Evolutionary conservation across 306 rosid genomes (phyloP).

Genomic region (Bauhinia variegata): DNA sequence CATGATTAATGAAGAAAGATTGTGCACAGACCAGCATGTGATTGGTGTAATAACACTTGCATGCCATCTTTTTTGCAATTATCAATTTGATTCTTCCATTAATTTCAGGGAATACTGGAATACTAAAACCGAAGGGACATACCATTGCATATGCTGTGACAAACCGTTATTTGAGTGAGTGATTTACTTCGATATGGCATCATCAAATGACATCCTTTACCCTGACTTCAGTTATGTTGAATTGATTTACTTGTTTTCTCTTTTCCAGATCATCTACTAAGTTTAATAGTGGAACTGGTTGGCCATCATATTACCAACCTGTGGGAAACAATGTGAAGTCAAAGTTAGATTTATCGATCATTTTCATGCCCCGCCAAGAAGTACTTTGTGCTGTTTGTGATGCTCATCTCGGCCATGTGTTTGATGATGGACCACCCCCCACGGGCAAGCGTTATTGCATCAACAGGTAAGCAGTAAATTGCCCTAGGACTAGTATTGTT

Average conservation of each 20-base stretch:
- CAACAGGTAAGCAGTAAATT: slow-evolving; percentile 60
- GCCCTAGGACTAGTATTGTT: background rate
- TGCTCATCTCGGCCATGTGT: slow-evolving; percentile 95
- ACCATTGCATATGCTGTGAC: slow-evolving; percentile 89
- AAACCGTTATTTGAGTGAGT: slow-evolving; percentile 88
- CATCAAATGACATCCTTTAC: background rate
- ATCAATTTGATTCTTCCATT: background rate
- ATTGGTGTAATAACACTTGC: background rate
- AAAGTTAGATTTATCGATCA: slow-evolving; percentile 78
- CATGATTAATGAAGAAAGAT: background rate
- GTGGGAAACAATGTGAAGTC: slow-evolving; percentile 74
- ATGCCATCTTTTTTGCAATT: slow-evolving; percentile 10
- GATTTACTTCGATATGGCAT: background rate
- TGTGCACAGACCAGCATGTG: background rate
- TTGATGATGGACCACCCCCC: slow-evolving; percentile 94
- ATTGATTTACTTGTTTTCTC: slow-evolving; percentile 7
- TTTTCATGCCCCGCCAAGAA: slow-evolving; percentile 95
- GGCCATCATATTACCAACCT: slow-evolving; percentile 95
- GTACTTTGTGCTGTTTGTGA: slow-evolving; percentile 83
- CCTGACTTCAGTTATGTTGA: background rate
- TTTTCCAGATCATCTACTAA: slow-evolving; percentile 79
- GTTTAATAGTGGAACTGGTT: slow-evolving; percentile 94
- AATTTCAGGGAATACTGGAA: slow-evolving; percentile 82
- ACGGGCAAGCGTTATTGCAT: slow-evolving; percentile 90
- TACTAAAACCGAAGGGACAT: slow-evolving; percentile 73